Evolutionary conservation across 75 land plant species (phyloP).

Genomic region (Sequoiadendron giganteum): DNA sequence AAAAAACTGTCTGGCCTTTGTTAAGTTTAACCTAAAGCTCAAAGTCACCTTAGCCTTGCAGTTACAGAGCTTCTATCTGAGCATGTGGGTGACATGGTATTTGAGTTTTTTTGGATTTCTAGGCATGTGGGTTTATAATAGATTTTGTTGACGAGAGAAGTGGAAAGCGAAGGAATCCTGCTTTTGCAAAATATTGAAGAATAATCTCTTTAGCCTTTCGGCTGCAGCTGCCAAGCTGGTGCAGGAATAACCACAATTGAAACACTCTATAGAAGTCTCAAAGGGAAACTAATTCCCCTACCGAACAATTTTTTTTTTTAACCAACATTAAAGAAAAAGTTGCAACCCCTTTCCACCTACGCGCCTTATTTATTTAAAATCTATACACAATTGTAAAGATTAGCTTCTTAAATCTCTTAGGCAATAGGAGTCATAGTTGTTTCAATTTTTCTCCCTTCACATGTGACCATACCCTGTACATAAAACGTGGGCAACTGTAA

Average conservation of each 20-base stretch:
- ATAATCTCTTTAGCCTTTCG: constrained; percentile 1
- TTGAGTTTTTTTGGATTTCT: not conserved
- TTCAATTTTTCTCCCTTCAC: not conserved
- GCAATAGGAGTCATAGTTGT: not conserved
- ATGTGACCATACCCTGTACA: not conserved
- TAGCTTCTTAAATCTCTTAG: not conserved
- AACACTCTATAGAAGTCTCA: not conserved
- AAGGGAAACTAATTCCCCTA: not conserved
- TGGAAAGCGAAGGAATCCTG: not conserved
- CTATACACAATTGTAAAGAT: not conserved
- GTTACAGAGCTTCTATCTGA: not conserved
- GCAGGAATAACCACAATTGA: not conserved
- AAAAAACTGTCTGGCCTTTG: too few relatives aligned
- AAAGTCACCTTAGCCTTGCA: not conserved
- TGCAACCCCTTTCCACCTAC: not conserved
- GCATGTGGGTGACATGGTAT: not conserved
- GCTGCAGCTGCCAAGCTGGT: not conserved
- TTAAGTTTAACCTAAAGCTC: not conserved
- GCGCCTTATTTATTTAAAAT: not conserved
- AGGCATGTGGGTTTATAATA: not conserved
- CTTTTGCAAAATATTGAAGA: not conserved
- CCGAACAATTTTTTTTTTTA: not conserved
- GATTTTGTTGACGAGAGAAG: not conserved
- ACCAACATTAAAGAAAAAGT: not conserved
- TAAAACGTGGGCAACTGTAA: not conserved